These are phyloP conservation scores for Trypanosomatidae sp. DNA, from an alignment of 208 protist species.

Conservation along the genomic window DNA sequence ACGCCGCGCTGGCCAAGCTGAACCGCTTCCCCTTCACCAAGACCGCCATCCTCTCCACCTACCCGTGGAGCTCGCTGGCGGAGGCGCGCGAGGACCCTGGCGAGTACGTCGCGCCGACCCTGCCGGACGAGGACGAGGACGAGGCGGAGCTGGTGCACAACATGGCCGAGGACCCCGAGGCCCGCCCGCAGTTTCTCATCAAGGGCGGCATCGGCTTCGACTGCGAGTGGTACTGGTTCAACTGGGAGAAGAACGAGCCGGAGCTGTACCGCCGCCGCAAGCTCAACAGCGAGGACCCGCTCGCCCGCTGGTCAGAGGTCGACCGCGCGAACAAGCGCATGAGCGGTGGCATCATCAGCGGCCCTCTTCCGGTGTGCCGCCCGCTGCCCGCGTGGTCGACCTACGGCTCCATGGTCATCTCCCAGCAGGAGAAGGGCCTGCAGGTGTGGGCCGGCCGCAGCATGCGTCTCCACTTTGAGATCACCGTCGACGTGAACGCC, in stretches of 20 bases:
- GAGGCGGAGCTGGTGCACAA: slow-evolving; percentile 82
- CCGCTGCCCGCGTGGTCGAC: slow-evolving; percentile 87
- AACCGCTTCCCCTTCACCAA: slow-evolving; percentile 83
- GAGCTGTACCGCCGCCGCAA: slow-evolving; percentile 75
- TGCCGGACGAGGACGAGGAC: too few relatives aligned
- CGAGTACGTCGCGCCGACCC: too few relatives aligned
- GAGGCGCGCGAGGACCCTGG: slow-evolving; percentile 41
- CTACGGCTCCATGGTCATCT: slow-evolving; percentile 85
- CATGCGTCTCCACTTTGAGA: slow-evolving; percentile 85
- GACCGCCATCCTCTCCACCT: slow-evolving; percentile 72
- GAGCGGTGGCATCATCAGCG: too few relatives aligned
- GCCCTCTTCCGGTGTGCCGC: slow-evolving; percentile 48
- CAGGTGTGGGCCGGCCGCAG: slow-evolving; percentile 80
- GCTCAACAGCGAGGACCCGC: slow-evolving; percentile 58
- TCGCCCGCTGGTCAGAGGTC: slow-evolving; percentile 81
- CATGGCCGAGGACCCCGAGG: slow-evolving; percentile 80
- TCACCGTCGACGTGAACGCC: slow-evolving; percentile 69
- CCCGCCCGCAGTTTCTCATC: slow-evolving; percentile 83
- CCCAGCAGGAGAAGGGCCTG: slow-evolving; percentile 71
- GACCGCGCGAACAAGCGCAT: too few relatives aligned
- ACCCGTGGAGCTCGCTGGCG: slow-evolving; percentile 76
- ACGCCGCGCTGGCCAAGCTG: slow-evolving; percentile 41
- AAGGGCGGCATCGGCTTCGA: slow-evolving; percentile 72
- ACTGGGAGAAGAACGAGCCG: slow-evolving; percentile 76
- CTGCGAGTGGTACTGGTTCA: slow-evolving; percentile 88